Evolutionary conservation across 179 eudicot species (phyloP).

Genomic region (Beta corolliflora): DNA sequence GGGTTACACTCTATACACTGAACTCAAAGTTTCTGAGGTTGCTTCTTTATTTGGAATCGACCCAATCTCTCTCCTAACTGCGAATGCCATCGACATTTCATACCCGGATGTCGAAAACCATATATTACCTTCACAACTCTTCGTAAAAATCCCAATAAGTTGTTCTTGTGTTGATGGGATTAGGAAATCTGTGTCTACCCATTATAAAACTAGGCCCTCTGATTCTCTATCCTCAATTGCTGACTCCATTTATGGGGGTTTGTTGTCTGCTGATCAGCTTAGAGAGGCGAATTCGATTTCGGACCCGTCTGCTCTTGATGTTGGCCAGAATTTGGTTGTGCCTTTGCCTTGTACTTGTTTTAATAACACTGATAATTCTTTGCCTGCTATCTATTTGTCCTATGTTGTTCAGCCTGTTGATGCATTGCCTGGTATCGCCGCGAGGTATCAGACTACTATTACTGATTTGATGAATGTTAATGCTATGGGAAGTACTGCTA

Average conservation of each 20-base stretch:
- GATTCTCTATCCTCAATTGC: slow-evolving; percentile 70
- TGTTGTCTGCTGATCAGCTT: slow-evolving; percentile 86
- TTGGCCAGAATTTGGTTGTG: slow-evolving; percentile 64
- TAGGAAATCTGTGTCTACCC: slow-evolving; percentile 65
- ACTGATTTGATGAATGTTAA: slow-evolving; percentile 91
- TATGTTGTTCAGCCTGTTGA: slow-evolving; percentile 74
- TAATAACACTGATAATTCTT: slow-evolving; percentile 65
- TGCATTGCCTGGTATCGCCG: slow-evolving; percentile 62
- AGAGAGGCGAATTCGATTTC: slow-evolving; percentile 67
- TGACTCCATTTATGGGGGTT: slow-evolving; percentile 66
- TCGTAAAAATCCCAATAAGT: slow-evolving; percentile 63
- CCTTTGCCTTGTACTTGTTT: slow-evolving; percentile 98
- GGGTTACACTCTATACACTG: slow-evolving; percentile 88
- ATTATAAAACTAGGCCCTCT: slow-evolving; percentile 73
- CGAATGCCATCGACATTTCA: slow-evolving; percentile 78
- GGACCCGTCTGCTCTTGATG: slow-evolving; percentile 67
- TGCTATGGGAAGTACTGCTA: slow-evolving; percentile 65
- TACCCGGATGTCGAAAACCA: slow-evolving; percentile 86
- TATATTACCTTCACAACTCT: slow-evolving; percentile 73
- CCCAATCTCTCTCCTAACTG: slow-evolving; percentile 71
- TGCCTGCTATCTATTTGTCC: slow-evolving; percentile 84
- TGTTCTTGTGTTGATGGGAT: slow-evolving; percentile 92
- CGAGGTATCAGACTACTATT: slow-evolving; percentile 59
- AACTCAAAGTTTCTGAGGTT: slow-evolving; percentile 87
- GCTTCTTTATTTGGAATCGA: slow-evolving; percentile 75